These are phyloP conservation scores for Yarrowia hollandica DNA, from an alignment of 805 yeast species.

Conservation along the genomic window DNA sequence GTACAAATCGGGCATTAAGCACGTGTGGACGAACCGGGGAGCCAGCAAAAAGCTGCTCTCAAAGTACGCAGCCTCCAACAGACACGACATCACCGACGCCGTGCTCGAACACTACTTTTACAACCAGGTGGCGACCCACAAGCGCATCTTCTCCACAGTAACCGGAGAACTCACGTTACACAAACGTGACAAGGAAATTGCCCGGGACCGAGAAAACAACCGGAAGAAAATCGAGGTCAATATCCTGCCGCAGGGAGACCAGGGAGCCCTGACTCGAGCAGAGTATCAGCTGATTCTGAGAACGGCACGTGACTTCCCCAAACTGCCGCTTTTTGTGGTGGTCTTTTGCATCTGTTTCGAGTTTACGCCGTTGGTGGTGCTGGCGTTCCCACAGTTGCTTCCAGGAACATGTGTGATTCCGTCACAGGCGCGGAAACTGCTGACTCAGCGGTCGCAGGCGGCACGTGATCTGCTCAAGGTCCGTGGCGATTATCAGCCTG, in stretches of 20 bases:
- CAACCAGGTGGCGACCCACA: slow-evolving; percentile 29
- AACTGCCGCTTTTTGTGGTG: slow-evolving; percentile 60
- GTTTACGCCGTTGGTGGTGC: slow-evolving; percentile 54
- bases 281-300: slow-evolving; percentile 55
- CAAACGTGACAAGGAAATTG: slow-evolving; percentile 35
- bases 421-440: slow-evolving; percentile 36
- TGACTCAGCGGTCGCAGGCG: background rate
- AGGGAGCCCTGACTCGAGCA: slow-evolving; percentile 45
- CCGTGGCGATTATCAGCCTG: background rate
- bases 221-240: background rate
- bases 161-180: slow-evolving; percentile 23
- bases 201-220: slow-evolving; percentile 38
- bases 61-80: slow-evolving; percentile 32
- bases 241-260: slow-evolving; percentile 33
- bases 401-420: slow-evolving; percentile 66
- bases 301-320: slow-evolving; percentile 51
- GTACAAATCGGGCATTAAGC: slow-evolving; percentile 51
- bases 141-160: slow-evolving; percentile 29
- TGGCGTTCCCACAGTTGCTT: slow-evolving; percentile 54
- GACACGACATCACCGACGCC: slow-evolving; percentile 34
- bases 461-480: slow-evolving; percentile 1
- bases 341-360: slow-evolving; percentile 59
- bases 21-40: slow-evolving; percentile 49
- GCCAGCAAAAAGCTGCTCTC: slow-evolving; percentile 30
- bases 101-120: slow-evolving; percentile 35